Evolutionary conservation across 169 alveolate species (phyloP).

Genomic region (Cardiosporidium cionae): DNA sequence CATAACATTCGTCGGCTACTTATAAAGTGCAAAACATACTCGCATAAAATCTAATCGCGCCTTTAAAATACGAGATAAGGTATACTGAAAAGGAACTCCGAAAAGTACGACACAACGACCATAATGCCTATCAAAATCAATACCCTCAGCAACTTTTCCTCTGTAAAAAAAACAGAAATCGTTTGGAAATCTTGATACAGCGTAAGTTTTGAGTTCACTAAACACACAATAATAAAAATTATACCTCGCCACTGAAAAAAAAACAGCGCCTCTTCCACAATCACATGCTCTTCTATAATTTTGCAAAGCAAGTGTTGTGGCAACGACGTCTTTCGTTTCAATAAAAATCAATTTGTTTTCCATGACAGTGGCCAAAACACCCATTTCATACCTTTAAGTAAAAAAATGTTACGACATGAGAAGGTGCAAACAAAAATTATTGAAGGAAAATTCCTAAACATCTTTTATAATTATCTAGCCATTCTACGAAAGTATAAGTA

Average conservation of each 20-base stretch:
- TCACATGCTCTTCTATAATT: conserved; percentile 91
- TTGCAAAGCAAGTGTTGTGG: conserved; percentile 85
- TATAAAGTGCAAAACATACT: conserved; percentile 17
- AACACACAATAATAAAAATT: not conserved
- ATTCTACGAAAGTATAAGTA: not conserved
- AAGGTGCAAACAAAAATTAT: no score
- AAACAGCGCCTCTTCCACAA: conserved; percentile 94
- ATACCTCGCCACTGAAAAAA: conserved; percentile 81
- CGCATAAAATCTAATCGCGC: conserved; percentile 76
- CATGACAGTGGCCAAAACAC: conserved; percentile 78
- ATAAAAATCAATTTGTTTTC: conserved; percentile 87
- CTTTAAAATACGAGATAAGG: conserved; percentile 79
- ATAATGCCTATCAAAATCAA: conserved; percentile 95
- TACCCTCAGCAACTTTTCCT: conserved; percentile 98
- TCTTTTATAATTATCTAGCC: no score
- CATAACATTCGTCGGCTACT: no score
- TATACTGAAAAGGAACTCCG: conserved; percentile 93
- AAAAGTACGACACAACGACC: conserved; percentile 94
- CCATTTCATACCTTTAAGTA: conserved; percentile 88
- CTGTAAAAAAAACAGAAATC: conserved; percentile 34
- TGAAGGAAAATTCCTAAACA: no score
- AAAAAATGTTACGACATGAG: no score
- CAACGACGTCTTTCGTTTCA: conserved; percentile 92
- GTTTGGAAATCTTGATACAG: not conserved
- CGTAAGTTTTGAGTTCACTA: not conserved